Evolutionary conservation across 2,329 filamentous ascomycete genomes (phyloP), one percentile per base, ranked within the genome.

Genomic region (Elsinoe necatrix): DNA sequence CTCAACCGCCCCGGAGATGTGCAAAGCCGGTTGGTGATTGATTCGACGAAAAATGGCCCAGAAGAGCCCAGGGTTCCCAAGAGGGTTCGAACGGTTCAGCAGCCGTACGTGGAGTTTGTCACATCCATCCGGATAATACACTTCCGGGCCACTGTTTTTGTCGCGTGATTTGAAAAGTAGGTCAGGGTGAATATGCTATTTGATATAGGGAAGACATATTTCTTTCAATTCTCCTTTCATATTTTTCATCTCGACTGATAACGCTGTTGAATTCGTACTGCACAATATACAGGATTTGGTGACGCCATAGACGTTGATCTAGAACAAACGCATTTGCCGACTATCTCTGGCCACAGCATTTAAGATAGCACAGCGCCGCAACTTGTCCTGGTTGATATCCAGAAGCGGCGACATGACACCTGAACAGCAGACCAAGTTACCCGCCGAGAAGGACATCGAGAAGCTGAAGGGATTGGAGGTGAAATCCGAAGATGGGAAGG

Each of bases 401-500:
- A 52, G 29, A 35, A 21, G 34, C 14, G 48, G 48, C 48, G 29
- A 29, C 9, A 52, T 52, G 48, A 55, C 35, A 20, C 52, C 35
- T 8, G 52, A 55, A 16, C 25, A 55, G 29, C 39, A 56, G 23
- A 20, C 20, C 21, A n/a, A n/a, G 27, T 27, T 48, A 3, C 54
- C 54, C 14, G 12, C 8, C 41, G 54, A 56, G 37, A 56, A 45
- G 23, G 23, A 34, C 12, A 11, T 56, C 23, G 54, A 56, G 39
- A 56, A 56, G 25, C 29, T 56, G 4, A 21, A 25, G 16, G 20
- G 21, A 5, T 29, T 56, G 3, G 42, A 45, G 12, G 54, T 56
- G 23, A 45, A 48, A 37, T 31, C 41, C 12, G 54, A 63, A 48
- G 60, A 61, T 35, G 64, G 65, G 57, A 65, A 62, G 16, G 56